These are phyloP conservation scores for Tetrapisispora phaffii DNA, from an alignment of 805 yeast genomes.

Conservation along the genomic window DNA sequence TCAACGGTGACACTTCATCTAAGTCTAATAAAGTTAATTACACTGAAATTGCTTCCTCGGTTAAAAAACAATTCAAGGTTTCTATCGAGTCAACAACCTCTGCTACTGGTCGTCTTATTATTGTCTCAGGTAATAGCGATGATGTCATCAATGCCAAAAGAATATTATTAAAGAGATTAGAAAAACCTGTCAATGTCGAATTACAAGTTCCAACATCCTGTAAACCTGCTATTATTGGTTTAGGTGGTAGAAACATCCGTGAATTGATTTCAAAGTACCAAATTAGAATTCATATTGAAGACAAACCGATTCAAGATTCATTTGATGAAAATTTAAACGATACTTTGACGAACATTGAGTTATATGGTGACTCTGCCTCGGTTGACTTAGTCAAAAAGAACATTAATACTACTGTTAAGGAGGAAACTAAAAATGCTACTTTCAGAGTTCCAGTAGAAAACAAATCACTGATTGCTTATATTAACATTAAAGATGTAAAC, in stretches of 20 bases:
- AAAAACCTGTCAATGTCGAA: conserved; percentile 55
- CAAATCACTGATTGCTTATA: conserved; percentile 27
- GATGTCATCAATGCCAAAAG: conserved; percentile 62
- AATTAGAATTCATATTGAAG: conserved; percentile 52
- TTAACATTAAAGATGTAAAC: conserved; percentile 15
- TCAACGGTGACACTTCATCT: conserved; percentile 58
- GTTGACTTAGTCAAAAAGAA: conserved; percentile 59
- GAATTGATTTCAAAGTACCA: conserved; percentile 66
- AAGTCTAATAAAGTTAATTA: conserved; percentile 54
- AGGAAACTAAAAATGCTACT: conserved; percentile 53
- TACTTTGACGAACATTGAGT: conserved; percentile 45
- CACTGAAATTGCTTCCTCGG: conserved; percentile 50
- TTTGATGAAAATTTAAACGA: conserved; percentile 51
- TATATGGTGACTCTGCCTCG: conserved; percentile 81
- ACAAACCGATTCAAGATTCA: conserved; percentile 29
- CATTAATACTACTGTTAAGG: conserved; percentile 63
- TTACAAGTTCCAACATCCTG: conserved; percentile 70
- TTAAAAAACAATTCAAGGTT: conserved; percentile 50
- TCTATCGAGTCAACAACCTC: conserved; percentile 77
- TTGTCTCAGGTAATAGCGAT: conserved; percentile 64
- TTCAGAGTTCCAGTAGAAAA: conserved; percentile 38
- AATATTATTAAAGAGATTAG: conserved; percentile 61
- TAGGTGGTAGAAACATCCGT: conserved; percentile 71
- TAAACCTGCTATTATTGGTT: conserved; percentile 74
- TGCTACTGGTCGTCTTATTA: conserved; percentile 67